Percentiles rank a stretch among this genome's conserved stretches.
Conservation (phyloP, 129 eudicot species). For the Arctium minus region DNA sequence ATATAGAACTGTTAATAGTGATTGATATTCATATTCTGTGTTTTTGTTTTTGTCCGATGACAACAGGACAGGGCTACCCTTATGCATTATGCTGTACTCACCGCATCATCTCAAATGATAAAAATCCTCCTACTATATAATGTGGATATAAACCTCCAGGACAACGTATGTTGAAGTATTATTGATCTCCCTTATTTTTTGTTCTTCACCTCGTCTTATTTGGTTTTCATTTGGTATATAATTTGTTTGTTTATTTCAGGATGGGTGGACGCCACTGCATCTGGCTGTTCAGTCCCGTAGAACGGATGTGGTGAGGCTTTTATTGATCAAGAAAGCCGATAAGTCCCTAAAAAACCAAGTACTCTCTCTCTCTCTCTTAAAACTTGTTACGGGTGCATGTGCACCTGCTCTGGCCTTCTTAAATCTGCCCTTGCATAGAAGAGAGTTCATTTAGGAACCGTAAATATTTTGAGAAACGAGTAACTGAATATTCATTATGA, state of each 20-base stretch:
- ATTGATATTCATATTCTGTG: background rate
- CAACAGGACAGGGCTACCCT: conserved; percentile 92
- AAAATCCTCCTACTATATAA: conserved; percentile 76
- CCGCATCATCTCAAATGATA: conserved; percentile 81
- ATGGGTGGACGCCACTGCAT: conserved; percentile 98
- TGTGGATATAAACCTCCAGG: conserved; percentile 86
- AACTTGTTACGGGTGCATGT: background rate
- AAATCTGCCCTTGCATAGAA: no score
- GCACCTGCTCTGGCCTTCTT: no score
- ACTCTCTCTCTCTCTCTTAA: background rate
- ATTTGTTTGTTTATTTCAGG: conserved; percentile 37
- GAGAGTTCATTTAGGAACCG: no score
- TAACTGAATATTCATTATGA: background rate
- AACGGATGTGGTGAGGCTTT: conserved; percentile 82
- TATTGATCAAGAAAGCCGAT: conserved; percentile 85
- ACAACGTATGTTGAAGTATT: conserved; percentile 50
- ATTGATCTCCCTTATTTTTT: background rate
- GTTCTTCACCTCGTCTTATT: background rate
- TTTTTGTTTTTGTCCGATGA: background rate
- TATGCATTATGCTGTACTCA: conserved; percentile 88
- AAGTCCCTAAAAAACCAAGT: conserved; percentile 68
- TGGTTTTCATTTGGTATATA: conserved; percentile 3
- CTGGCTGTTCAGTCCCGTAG: conserved; percentile 91
- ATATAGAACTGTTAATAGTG: background rate
- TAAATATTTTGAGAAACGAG: no score